Evolutionary conservation across 257 asterid species (phyloP).

Genomic region (Solanum appendiculatum): DNA sequence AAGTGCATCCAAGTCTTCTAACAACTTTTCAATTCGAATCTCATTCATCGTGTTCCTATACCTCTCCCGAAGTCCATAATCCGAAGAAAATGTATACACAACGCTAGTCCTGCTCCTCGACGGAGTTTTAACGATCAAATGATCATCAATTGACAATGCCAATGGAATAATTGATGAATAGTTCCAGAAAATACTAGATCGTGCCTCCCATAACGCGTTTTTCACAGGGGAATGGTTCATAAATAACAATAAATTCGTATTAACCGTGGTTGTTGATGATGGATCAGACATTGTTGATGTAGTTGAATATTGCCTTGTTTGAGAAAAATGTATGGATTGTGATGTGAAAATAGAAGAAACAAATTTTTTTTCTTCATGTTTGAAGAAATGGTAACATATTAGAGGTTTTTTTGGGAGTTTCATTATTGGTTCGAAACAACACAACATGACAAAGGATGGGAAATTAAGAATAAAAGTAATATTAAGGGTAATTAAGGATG

Average conservation of each 20-base stretch:
- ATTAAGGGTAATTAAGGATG: not conserved
- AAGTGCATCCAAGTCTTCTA: slow-evolving; percentile 89
- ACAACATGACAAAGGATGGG: not conserved
- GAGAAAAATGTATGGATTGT: slow-evolving; percentile 1
- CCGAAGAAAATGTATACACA: slow-evolving; percentile 52
- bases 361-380: not conserved
- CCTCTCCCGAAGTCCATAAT: slow-evolving; percentile 64
- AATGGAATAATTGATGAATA: not conserved
- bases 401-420: not conserved
- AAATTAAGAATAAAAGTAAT: not conserved
- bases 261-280: slow-evolving; percentile 16
- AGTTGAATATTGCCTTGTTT: slow-evolving; percentile 30
- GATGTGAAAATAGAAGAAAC: not conserved
- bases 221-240: slow-evolving; percentile 87
- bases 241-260: slow-evolving; percentile 64
- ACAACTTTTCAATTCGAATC: slow-evolving; percentile 75
- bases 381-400: not conserved
- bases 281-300: slow-evolving; percentile 5
- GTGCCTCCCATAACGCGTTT: slow-evolving; percentile 84
- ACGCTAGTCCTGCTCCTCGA: slow-evolving; percentile 53
- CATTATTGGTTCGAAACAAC: not conserved
- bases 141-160: slow-evolving; percentile 20
- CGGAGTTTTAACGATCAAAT: slow-evolving; percentile 41
- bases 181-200: slow-evolving; percentile 46
- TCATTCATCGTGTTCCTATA: slow-evolving; percentile 79